Evolutionary conservation across 768 basidiomycete genomes (phyloP), one percentile per base, ranked within the genome.

Genomic region (Boletus tomentosulus): DNA sequence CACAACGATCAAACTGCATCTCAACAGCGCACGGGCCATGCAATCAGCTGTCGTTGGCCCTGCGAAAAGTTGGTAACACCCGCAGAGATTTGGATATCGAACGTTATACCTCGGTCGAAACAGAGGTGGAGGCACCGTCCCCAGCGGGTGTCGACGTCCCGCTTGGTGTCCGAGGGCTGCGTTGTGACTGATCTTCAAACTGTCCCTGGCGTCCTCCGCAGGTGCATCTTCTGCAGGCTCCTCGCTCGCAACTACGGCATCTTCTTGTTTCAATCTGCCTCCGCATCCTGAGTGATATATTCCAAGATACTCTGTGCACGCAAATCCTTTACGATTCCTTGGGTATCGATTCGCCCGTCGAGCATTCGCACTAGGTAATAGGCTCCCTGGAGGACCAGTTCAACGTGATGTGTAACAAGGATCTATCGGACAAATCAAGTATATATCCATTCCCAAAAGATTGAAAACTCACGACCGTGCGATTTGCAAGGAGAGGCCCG

Each of bases 41-140:
- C 86, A 50, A 93, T 87, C 15, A 92, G 73, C 62, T 98, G 94
- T 10, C 92, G 70, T 65, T 98, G 93, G 10, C 95, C 94, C 55
- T 93, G 90, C 1, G 90, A 94, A 69, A 97, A 95, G 73, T 97
- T 96, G 30, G 84, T 78, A 1, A 93, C 93, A 0, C 92, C 92
- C 1, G 89, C 78, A 1, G 90, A 90, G 9, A 96, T 86, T 55
- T 87, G 83, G 0, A 87, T 89, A 19, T 89, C 83, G n/a, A 96
- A 76, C 1, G 82, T 77, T 4, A 96, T 3, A 77, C 65, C 24
- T 85, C 83, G 0, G 76, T 70, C 2, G 76, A 77, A 0, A 73
- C 74, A 3, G 66, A 54, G 3, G 79, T 76, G 35, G 78, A 75
- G 2, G 68, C 66, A 0, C 70, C 68, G 4, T 71, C 74, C 25